Evolutionary conservation across 2,329 filamentous ascomycete genomes (phyloP).

Genomic region (Aspergillus udagawae): DNA sequence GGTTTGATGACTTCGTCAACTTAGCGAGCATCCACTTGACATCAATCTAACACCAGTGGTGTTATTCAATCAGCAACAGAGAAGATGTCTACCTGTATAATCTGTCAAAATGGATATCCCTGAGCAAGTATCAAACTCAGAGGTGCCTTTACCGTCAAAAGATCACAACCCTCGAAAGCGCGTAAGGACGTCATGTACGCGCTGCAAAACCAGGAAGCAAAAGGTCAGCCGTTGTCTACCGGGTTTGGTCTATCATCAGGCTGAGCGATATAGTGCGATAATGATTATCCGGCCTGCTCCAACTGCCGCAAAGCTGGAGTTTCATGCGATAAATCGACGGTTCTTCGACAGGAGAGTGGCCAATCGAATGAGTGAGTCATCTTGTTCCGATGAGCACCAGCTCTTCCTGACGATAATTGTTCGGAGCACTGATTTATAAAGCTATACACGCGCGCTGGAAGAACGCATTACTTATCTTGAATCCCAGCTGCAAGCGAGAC

Average conservation of each 20-base stretch:
- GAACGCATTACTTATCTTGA: constrained; percentile 43
- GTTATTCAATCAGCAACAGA: neutral
- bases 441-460: constrained; percentile 43
- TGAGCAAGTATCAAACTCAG: constrained; percentile 4
- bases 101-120: constrained; percentile 15
- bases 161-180: constrained; percentile 44
- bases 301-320: constrained; percentile 43
- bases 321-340: constrained; percentile 41
- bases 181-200: constrained; percentile 43
- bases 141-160: constrained; percentile 17
- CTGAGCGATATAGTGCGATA: constrained; percentile 36
- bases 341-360: constrained; percentile 35
- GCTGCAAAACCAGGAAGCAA: constrained; percentile 46
- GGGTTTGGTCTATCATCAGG: neutral
- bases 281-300: constrained; percentile 43
- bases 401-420: neutral
- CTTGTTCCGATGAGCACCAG: neutral
- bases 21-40: too few relatives aligned
- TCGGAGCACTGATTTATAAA: constrained; percentile 15
- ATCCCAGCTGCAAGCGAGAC: constrained; percentile 20
- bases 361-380: constrained; percentile 31
- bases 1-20: neutral
- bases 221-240: constrained; percentile 28
- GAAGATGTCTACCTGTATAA: neutral
- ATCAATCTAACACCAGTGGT: neutral